Percentiles rank a stretch among this genome's conserved stretches.
Conservation (phyloP, 108 stramenopile genomes). For the Nitzschia putrida region DNA sequence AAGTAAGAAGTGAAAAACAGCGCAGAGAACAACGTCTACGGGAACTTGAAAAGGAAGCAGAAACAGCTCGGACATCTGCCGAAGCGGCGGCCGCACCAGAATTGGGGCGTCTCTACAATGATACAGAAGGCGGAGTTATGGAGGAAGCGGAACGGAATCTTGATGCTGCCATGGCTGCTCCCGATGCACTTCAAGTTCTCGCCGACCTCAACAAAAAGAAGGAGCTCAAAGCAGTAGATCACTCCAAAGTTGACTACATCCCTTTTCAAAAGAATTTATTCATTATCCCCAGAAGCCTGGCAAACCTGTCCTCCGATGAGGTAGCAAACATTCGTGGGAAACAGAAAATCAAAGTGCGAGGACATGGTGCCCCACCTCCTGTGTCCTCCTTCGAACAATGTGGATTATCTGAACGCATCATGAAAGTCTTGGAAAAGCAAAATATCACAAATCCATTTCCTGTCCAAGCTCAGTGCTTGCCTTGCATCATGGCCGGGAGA, state of each 20-base stretch:
- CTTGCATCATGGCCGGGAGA: conserved; percentile 96
- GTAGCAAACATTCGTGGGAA: conserved; percentile 70
- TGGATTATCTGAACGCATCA: conserved; percentile 87
- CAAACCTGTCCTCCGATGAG: conserved; percentile 64
- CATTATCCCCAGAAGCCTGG: conserved; percentile 85
- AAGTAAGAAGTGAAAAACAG: conserved; percentile 81
- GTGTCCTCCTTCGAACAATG: conserved; percentile 90
- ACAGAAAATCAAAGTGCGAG: conserved; percentile 87
- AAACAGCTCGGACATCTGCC: conserved; percentile 54
- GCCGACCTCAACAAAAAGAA: conserved; percentile 93
- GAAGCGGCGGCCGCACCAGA: conserved; percentile 58
- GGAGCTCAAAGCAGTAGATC: conserved; percentile 94
- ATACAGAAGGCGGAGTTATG: conserved; percentile 85
- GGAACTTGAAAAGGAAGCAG: conserved; percentile 69
- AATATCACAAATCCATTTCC: conserved; percentile 86
- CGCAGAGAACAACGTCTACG: conserved; percentile 75
- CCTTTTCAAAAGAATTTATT: conserved; percentile 93
- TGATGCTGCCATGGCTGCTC: conserved; percentile 70
- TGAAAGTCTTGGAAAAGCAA: conserved; percentile 65
- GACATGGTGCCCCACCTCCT: conserved; percentile 91
- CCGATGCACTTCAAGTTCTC: conserved; percentile 90
- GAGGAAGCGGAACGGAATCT: conserved; percentile 91
- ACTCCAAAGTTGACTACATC: conserved; percentile 87
- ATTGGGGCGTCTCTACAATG: conserved; percentile 78
- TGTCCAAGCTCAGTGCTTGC: conserved; percentile 97